Percentiles rank a stretch among this genome's conserved stretches.
phyloP scores from a whole-genome alignment of 805 yeast genomes.

The Huiozyma sinensis region DNA sequence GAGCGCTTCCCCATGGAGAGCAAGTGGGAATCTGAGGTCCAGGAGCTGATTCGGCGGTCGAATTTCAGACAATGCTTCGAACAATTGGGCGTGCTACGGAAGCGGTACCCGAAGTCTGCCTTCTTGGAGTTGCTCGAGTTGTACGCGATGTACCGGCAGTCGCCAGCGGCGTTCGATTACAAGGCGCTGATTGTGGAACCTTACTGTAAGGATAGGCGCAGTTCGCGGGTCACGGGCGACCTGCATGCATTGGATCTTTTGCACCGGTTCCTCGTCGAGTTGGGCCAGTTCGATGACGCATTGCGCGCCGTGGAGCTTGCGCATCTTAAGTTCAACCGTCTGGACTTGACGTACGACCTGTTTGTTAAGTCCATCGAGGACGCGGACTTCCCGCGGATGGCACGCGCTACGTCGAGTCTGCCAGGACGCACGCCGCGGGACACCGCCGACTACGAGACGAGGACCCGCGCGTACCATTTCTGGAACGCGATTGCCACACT shows the following conservation, averaged over 20 bases:
- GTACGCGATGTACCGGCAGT: constrained; percentile 23
- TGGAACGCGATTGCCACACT: constrained; percentile 46
- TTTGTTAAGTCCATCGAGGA: constrained; percentile 40
- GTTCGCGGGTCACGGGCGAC: constrained; percentile 33
- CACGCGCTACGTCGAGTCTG: constrained; percentile 38
- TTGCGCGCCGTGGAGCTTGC: constrained; percentile 46
- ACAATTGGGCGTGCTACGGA: constrained; percentile 34
- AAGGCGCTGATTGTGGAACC: constrained; percentile 21
- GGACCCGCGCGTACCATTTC: constrained; percentile 30
- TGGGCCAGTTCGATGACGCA: constrained; percentile 33
- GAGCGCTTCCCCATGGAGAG: constrained; percentile 4
- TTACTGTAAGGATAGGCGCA: constrained; percentile 13
- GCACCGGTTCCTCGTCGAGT: constrained; percentile 33
- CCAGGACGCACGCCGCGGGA: constrained; percentile 16
- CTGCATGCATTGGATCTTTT: constrained; percentile 40
- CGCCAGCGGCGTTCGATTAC: constrained; percentile 24
- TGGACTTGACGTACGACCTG: constrained; percentile 43
- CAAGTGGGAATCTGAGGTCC: constrained; percentile 27
- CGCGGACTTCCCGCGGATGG: constrained; percentile 41
- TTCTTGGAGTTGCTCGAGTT: constrained; percentile 34
- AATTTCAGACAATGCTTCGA: constrained; percentile 40
- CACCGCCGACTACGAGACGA: not conserved
- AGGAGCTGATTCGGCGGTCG: constrained; percentile 40
- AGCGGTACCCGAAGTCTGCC: constrained; percentile 46
- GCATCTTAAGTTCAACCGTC: constrained; percentile 44